Percentiles rank a stretch among this genome's conserved stretches.
These are phyloP conservation scores for Boletus semigastroideus DNA, from an alignment of 1,284 basidiomycete species.

Conservation along the genomic window DNA sequence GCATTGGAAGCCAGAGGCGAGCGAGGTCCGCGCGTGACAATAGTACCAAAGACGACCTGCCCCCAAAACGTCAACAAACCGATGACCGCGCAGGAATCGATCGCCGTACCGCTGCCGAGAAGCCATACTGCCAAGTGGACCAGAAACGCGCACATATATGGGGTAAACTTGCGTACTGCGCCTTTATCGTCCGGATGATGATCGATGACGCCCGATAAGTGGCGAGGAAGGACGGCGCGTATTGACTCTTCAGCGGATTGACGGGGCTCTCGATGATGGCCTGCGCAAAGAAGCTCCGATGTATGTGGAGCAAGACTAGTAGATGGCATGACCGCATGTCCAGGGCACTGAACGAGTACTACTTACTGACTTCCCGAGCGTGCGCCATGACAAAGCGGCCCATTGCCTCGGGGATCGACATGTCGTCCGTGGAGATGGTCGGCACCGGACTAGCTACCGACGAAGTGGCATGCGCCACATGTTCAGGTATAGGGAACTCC, in stretches of 20 bases:
- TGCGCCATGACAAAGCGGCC: constrained; percentile 52
- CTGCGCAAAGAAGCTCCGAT: constrained; percentile 68
- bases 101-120: constrained; percentile 57
- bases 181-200: constrained; percentile 53
- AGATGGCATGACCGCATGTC: constrained; percentile 4
- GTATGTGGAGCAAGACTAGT: constrained; percentile 65
- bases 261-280: constrained; percentile 62
- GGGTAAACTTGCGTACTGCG: constrained; percentile 55
- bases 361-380: constrained; percentile 56
- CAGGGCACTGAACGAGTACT: neutral
- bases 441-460: constrained; percentile 17
- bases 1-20: constrained; percentile 59
- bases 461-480: constrained; percentile 35
- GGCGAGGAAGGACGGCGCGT: constrained; percentile 65
- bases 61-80: constrained; percentile 9
- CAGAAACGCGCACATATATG: constrained; percentile 54
- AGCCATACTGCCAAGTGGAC: constrained; percentile 65
- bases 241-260: constrained; percentile 58
- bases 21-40: constrained; percentile 61
- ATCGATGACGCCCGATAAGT: constrained; percentile 58
- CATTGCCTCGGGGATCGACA: constrained; percentile 40
- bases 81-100: neutral
- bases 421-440: constrained; percentile 15
- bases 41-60: constrained; percentile 66
- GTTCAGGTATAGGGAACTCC: constrained; percentile 59